Evolutionary conservation across 257 asterid genomes (phyloP), one percentile per base, ranked within the genome.

Genomic region (Capsicum baccatum): DNA sequence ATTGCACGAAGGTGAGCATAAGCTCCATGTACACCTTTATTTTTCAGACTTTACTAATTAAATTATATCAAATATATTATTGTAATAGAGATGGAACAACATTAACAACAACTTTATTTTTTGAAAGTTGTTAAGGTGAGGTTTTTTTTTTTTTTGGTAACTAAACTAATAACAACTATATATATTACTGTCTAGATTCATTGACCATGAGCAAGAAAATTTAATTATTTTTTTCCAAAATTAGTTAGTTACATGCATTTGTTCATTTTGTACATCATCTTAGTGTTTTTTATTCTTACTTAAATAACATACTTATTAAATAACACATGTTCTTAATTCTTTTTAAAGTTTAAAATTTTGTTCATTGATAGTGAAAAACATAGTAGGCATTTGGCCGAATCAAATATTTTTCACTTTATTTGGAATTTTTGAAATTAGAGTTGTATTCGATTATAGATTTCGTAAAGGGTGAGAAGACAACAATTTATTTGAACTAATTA

Each of bases 81-180:
- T 39, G 44, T 39, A 39, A 3, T 39, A 3, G 44, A 39, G 44
- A 39, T 39, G 5, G 44, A 39, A 39, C 44, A 3, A 39, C 44
- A 39, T 3, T 39, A 39, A 39, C 44, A 39, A 39, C 2, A 39
- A 39, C 44, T 39, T 3, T 39, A 39, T 39, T 39, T 39, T 76
- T 76, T 5, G 19, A 26, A 76, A 52, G 81, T 54, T 7, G 8
- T 26, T 76, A 14, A 52, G 8, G 8, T 33, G 48, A 17, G 33
- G 1, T 26, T 26, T 26, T 26, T 26, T 16, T 3, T 76, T 19
- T 59, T 60, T 60, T 60, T 8, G 0, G 0, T 13, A 13, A 76
- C 64, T 63, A 76, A 76, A 52, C 81, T 76, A 76, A 76, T 76
- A 52, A 52, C 9, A 26, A 54, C 26, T 52, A 21, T 76, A 21